Conservation (phyloP, 192 early-diverging fungal genomes). For the Powellomyces hirtus region DNA sequence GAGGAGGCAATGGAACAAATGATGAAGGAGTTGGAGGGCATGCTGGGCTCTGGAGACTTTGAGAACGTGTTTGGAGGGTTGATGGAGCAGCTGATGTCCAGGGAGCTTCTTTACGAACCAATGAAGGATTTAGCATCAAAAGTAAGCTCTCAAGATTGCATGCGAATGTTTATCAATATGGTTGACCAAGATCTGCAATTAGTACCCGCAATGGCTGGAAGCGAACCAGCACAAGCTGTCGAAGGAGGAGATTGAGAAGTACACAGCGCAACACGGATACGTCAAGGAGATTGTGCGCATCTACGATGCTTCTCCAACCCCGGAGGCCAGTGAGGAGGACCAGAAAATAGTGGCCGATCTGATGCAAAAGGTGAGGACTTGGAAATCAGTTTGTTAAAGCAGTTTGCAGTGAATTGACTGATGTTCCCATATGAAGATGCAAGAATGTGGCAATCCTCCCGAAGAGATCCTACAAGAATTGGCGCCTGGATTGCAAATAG, state of each 20-base stretch:
- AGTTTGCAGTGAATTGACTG: not conserved
- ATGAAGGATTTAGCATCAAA: conserved; percentile 84
- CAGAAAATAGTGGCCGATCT: conserved; percentile 79
- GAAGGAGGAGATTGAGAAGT: conserved; percentile 69
- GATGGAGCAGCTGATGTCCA: conserved; percentile 89
- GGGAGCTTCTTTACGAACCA: conserved; percentile 92
- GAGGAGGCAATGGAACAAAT: conserved; percentile 84
- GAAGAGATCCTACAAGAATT: conserved; percentile 83
- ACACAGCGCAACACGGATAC: conserved; percentile 73
- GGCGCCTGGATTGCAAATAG: conserved; percentile 87
- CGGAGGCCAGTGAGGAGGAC: conserved; percentile 66
- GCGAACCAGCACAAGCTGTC: conserved; percentile 73
- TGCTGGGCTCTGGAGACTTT: conserved; percentile 76
- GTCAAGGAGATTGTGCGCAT: conserved; percentile 77
- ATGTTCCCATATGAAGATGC: conserved; percentile 63
- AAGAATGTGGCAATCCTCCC: conserved; percentile 95
- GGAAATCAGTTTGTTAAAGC: not conserved
- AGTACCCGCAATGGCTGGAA: conserved; percentile 89
- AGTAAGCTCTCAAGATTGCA: no score
- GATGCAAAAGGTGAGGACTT: conserved; percentile 82
- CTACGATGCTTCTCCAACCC: conserved; percentile 68
- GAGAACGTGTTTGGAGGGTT: conserved; percentile 83
- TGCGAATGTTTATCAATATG: no score
- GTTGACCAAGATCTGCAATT: not conserved
- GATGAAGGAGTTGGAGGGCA: conserved; percentile 76